Evolutionary conservation across 78 protist genomes (phyloP), one percentile per base, ranked within the genome.

Genomic region (Dictyostelium capitatum): DNA sequence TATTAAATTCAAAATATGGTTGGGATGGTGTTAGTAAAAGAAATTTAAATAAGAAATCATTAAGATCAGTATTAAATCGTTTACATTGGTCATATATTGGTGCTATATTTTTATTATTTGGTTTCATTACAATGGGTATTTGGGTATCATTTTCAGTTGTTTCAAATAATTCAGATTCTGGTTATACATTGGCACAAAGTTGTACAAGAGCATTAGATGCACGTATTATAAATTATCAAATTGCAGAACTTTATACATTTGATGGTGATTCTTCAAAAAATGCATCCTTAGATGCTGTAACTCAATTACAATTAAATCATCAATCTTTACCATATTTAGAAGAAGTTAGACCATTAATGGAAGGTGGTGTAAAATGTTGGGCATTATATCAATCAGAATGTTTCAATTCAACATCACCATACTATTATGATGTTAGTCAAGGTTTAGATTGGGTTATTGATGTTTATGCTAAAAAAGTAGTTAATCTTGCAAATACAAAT

Each of bases 21-120:
- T 87, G 93, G 93, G 93, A 87, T 77, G 93, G 93, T 15, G 28
- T 41, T 23, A 77, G 53, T 54, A 87, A 87, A 57, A 56, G 93
- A 65, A 87, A 87, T 51, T 28, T 87, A 64, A 87, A 87, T 51
- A 87, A 87, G 84, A 56, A 65, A 47, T 54, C 85, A 6, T 23
- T 87, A 3, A 74, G 67, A 64, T 32, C 48, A n/a, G 56, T 73
- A 6, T 41, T 87, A 23, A 14, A 77, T 7, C 48, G 84, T 43
- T 65, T 78, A 6, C 93, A 87, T 65, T 47, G 67, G 20, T 59
- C 64, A 2, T 87, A 87, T 51, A 19, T 57, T 6, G 41, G 62
- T 32, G 93, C 93, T 0, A 9, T 69, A 1, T 65, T 87, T 41
- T 51, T 87, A 14, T 30, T 87, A 17, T 87, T 87, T 65, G 93